These are phyloP conservation scores for Parietichytrium sp. DNA, from an alignment of 108 stramenopile species.

Conservation along the genomic window DNA sequence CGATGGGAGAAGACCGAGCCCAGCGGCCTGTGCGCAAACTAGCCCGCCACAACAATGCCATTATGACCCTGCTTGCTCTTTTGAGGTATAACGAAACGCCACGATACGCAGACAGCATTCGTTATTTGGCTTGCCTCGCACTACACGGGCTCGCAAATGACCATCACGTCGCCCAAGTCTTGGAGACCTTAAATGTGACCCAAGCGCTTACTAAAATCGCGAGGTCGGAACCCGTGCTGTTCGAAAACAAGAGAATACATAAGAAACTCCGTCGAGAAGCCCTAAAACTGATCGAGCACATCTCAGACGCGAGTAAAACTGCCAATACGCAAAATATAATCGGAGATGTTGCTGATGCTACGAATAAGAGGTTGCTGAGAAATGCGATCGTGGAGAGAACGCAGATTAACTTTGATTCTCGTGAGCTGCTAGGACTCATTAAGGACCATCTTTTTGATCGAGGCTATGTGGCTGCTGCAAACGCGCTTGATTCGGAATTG, in stretches of 20 bases:
- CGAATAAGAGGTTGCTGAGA: slow-evolving; percentile 1
- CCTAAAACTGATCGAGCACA: slow-evolving; percentile 12
- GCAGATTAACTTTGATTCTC: slow-evolving; percentile 23
- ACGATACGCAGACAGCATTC: neutral
- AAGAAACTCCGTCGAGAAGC: slow-evolving; percentile 7
- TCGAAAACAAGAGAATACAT: slow-evolving; percentile 32
- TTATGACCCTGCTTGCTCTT: slow-evolving; percentile 1
- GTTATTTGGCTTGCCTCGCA: neutral
- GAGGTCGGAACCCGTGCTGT: neutral
- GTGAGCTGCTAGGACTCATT: slow-evolving; percentile 11
- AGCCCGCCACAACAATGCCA: slow-evolving; percentile 15
- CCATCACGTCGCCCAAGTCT: slow-evolving; percentile 29
- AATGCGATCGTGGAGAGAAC: slow-evolving; percentile 30
- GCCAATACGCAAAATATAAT: too few species aligned
- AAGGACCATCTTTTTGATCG: neutral
- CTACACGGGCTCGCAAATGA: slow-evolving; percentile 26
- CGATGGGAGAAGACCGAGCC: slow-evolving; percentile 13
- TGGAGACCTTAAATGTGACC: slow-evolving; percentile 24
- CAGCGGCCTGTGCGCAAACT: slow-evolving; percentile 22
- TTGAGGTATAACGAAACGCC: slow-evolving; percentile 10
- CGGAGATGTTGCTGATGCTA: slow-evolving; percentile 27
- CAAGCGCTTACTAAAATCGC: slow-evolving; percentile 36
- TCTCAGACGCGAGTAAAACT: neutral
- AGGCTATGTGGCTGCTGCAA: neutral
- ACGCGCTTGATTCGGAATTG: neutral